These are phyloP conservation scores for Penicillium expansum DNA, from an alignment of 2,329 filamentous ascomycete genomes.

Conservation along the genomic window DNA sequence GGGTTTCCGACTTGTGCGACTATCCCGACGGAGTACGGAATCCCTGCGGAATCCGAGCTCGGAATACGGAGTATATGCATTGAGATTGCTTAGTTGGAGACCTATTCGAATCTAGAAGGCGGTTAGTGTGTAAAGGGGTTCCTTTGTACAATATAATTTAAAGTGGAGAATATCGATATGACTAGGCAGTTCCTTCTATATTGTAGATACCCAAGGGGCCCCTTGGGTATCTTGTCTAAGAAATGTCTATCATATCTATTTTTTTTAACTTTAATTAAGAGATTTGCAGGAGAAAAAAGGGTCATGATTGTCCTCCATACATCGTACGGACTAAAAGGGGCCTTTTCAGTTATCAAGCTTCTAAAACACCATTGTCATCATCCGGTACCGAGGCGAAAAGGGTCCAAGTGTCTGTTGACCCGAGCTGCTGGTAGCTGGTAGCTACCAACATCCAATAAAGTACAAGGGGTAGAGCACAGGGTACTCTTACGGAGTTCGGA, in stretches of 20 bases:
- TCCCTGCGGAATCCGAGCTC: neutral
- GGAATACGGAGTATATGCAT: slow-evolving; percentile 45
- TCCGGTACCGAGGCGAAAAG: neutral
- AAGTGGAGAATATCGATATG: slow-evolving; percentile 1
- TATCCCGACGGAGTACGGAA: slow-evolving; percentile 39
- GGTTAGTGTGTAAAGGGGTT: slow-evolving; percentile 9
- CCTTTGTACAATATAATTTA: neutral
- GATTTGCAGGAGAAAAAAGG: neutral
- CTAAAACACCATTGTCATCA: neutral
- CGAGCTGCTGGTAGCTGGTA: neutral
- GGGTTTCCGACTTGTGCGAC: slow-evolving; percentile 56
- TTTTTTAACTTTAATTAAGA: neutral
- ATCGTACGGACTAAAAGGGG: neutral
- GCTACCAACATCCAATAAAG: neutral
- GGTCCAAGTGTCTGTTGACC: slow-evolving; percentile 1
- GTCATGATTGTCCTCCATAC: neutral
- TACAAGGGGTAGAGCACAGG: neutral
- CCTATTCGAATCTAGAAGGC: slow-evolving; percentile 15
- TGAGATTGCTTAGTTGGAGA: slow-evolving; percentile 33
- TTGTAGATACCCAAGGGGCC: neutral
- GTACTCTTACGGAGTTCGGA: neutral
- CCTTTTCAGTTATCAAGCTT: neutral
- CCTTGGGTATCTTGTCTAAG: neutral
- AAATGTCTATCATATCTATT: neutral
- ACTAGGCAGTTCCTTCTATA: neutral